Conservation (phyloP, 2,329 filamentous ascomycete species). For the Dryadomyces quercus-mongolicae region DNA sequence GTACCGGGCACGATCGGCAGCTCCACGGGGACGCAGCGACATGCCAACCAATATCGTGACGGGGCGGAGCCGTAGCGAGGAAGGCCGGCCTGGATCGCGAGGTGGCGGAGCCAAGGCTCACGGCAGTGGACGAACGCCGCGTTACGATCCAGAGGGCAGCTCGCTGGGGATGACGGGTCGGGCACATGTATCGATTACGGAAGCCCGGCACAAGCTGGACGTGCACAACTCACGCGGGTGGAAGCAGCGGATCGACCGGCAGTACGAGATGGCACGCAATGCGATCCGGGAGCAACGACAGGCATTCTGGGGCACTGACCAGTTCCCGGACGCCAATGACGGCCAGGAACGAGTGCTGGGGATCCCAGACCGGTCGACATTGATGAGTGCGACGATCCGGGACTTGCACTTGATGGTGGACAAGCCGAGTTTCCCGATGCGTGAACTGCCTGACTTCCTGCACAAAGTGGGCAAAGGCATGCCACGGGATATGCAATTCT, state of each 20-base stretch:
- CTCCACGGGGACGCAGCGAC: conserved; percentile 19
- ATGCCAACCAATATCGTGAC: too few relatives aligned
- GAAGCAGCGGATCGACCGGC: conserved; percentile 79
- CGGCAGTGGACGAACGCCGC: conserved; percentile 31
- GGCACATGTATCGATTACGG: conserved; percentile 60
- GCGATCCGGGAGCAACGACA: conserved; percentile 69
- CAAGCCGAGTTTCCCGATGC: conserved; percentile 81
- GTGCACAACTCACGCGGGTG: conserved; percentile 79
- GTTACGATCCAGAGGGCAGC: conserved; percentile 72
- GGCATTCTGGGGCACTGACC: conserved; percentile 71
- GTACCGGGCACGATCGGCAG: conserved; percentile 41
- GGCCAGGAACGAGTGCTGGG: conserved; percentile 78
- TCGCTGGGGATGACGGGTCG: conserved; percentile 55
- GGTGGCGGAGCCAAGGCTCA: background rate
- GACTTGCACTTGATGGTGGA: conserved; percentile 80
- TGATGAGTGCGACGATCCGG: conserved; percentile 69
- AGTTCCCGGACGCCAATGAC: conserved; percentile 68
- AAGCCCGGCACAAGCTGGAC: conserved; percentile 65
- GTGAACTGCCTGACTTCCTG: conserved; percentile 72
- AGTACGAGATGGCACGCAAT: conserved; percentile 54
- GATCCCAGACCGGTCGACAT: conserved; percentile 70
- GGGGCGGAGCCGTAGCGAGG: conserved; percentile 24
- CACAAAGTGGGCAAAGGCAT: conserved; percentile 93
- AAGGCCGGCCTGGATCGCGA: conserved; percentile 27
- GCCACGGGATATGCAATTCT: conserved; percentile 82